These are phyloP conservation scores for Gillenia trifoliata DNA, from an alignment of 306 rosid species.

Conservation along the genomic window DNA sequence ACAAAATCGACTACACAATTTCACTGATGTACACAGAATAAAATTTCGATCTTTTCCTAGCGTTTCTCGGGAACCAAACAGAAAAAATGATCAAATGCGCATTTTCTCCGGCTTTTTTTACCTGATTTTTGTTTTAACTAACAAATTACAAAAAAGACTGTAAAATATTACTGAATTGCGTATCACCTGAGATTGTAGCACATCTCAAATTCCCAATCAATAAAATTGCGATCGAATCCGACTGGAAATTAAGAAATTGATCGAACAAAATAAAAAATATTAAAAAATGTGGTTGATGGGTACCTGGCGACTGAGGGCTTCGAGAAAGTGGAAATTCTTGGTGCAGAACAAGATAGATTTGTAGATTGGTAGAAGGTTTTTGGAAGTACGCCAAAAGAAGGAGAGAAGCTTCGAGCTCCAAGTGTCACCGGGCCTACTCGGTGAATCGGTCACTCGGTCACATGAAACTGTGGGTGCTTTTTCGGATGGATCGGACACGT, in stretches of 20 bases:
- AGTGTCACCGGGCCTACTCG: background rate
- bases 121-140: background rate
- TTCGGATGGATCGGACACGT: background rate
- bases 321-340: background rate
- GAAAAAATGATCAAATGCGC: background rate
- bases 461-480: background rate
- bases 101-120: background rate
- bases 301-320: background rate
- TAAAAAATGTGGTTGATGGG: too few relatives aligned
- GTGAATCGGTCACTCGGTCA: background rate
- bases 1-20: too few relatives aligned
- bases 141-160: background rate
- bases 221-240: background rate
- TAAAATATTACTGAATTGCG: background rate
- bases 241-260: background rate
- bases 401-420: background rate
- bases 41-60: background rate
- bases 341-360: conserved; percentile 6
- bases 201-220: background rate
- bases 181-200: background rate
- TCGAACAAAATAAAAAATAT: too few relatives aligned
- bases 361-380: background rate
- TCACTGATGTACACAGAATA: background rate
- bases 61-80: background rate
- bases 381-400: background rate